These are phyloP conservation scores for Prunus fruticosa DNA, from an alignment of 306 rosid species.

Conservation along the genomic window DNA sequence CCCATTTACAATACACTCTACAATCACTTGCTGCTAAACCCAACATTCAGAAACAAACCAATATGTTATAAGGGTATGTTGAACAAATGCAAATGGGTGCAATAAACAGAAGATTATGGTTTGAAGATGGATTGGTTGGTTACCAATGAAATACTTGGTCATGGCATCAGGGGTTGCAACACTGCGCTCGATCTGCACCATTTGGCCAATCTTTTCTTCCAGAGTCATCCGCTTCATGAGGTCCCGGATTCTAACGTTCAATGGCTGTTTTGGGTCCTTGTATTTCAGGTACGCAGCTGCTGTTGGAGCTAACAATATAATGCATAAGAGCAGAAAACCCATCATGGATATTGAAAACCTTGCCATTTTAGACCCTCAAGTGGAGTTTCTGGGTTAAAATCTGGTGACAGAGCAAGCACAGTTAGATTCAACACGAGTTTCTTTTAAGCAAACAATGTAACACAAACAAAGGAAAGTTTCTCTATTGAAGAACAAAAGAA, in stretches of 20 bases:
- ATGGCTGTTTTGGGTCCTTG: conserved; percentile 65
- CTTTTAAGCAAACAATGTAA: too few species aligned
- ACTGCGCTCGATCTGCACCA: conserved; percentile 78
- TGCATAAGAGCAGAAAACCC: conserved; percentile 53
- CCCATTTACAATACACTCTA: neutral
- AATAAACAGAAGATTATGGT: too few species aligned
- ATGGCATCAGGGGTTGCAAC: conserved; percentile 65
- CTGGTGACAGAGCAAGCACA: conserved; percentile 19
- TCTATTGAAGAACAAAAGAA: neutral
- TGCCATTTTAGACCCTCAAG: conserved; percentile 42
- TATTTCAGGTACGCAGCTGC: conserved; percentile 58
- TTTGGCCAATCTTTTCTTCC: conserved; percentile 87
- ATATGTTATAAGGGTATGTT: neutral
- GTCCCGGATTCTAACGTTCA: conserved; percentile 65
- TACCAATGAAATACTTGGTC: conserved; percentile 75
- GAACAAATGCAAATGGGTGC: neutral
- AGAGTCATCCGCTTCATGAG: conserved; percentile 65
- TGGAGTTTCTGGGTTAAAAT: conserved; percentile 8
- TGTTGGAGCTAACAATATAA: conserved; percentile 34
- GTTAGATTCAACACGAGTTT: neutral
- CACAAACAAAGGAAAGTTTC: too few species aligned
- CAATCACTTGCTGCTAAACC: neutral
- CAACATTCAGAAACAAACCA: neutral
- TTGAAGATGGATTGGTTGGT: neutral
- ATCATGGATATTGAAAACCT: conserved; percentile 37